These are phyloP conservation scores for Colletotrichum magnum DNA, from an alignment of 2,329 filamentous ascomycete genomes.

Conservation along the genomic window DNA sequence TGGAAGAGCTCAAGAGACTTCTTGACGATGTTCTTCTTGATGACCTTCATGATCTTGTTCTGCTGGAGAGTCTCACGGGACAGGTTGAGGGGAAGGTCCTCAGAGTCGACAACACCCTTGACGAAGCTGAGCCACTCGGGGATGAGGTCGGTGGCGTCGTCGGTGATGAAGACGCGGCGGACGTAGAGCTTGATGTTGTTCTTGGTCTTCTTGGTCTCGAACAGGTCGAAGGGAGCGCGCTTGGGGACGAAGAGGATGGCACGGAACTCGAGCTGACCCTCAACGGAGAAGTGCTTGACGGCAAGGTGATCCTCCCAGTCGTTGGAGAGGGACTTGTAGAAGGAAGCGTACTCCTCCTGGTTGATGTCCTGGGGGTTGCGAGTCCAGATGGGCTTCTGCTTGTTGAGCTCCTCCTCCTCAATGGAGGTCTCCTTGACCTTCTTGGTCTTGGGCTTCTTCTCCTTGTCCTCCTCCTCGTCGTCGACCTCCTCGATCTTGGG, in stretches of 20 bases:
- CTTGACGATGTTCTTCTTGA: constrained; percentile 99
- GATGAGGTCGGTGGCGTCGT: constrained; percentile 98
- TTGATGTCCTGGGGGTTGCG: constrained; percentile 96
- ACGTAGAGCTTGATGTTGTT: constrained; percentile 99
- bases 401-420: constrained; percentile 99
- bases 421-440: constrained; percentile 99
- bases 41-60: constrained; percentile 99
- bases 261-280: constrained; percentile 99
- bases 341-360: constrained; percentile 96
- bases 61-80: constrained; percentile 99
- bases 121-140: constrained; percentile 99
- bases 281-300: constrained; percentile 99
- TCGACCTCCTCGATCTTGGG: constrained; percentile 94
- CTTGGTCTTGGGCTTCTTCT: constrained; percentile 99
- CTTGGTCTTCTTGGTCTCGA: constrained; percentile 99
- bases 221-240: constrained; percentile 99
- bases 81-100: constrained; percentile 99
- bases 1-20: constrained; percentile 99
- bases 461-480: constrained; percentile 85
- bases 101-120: constrained; percentile 99
- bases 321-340: constrained; percentile 99
- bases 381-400: constrained; percentile 99
- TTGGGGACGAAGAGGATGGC: constrained; percentile 99
- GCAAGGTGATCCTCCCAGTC: constrained; percentile 99
- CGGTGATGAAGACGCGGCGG: constrained; percentile 99